phyloP scores from a whole-genome alignment of 805 yeast genomes.

The Jamesozyma hellenica region DNA sequence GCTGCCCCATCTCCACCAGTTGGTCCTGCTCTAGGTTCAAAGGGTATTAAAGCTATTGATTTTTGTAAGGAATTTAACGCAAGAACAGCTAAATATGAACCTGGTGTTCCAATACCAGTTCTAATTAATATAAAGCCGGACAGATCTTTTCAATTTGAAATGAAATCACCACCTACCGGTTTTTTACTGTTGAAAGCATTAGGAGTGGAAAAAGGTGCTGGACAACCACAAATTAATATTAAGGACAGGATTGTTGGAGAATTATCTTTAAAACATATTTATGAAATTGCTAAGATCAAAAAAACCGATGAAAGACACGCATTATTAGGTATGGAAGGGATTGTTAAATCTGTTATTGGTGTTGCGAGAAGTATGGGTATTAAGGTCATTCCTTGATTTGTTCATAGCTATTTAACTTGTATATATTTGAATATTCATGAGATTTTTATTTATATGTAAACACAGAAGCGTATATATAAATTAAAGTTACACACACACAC shows the following conservation, averaged over 20 bases:
- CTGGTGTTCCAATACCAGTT: constrained; percentile 87
- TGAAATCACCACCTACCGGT: constrained; percentile 87
- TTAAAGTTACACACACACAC: too few species aligned
- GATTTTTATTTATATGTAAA: neutral
- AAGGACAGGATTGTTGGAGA: constrained; percentile 43
- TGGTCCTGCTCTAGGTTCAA: constrained; percentile 97
- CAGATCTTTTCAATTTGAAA: constrained; percentile 73
- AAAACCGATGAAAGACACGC: constrained; percentile 75
- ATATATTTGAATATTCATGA: neutral
- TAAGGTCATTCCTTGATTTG: constrained; percentile 50
- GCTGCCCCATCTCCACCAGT: constrained; percentile 99
- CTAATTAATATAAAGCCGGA: constrained; percentile 83
- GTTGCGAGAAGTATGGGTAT: constrained; percentile 89
- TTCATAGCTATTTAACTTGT: neutral
- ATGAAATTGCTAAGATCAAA: constrained; percentile 91
- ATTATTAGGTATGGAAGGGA: constrained; percentile 56
- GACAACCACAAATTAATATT: constrained; percentile 33
- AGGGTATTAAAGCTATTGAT: constrained; percentile 97
- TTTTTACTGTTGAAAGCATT: constrained; percentile 69
- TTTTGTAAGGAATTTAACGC: constrained; percentile 98
- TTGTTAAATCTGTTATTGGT: constrained; percentile 73
- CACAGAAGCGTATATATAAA: too few species aligned
- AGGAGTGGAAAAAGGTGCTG: constrained; percentile 69
- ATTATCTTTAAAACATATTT: constrained; percentile 74
- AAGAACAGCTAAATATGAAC: constrained; percentile 75